Conservation (phyloP, 768 basidiomycete genomes). For the Sarcomyxa edulis region DNA sequence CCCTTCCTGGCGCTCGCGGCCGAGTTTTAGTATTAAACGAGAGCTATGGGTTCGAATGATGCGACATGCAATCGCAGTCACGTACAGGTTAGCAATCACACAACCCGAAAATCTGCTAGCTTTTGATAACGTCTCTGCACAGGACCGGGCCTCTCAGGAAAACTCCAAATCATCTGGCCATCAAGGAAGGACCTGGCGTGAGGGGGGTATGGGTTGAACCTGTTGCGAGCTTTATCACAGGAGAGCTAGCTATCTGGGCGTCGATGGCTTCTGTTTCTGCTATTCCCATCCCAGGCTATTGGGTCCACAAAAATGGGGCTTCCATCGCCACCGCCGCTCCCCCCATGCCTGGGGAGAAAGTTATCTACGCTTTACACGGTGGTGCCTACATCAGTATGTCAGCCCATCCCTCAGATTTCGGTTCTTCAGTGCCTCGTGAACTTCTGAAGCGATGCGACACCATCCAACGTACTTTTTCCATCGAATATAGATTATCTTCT, state of each 20-base stretch:
- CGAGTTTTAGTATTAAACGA: too few relatives aligned
- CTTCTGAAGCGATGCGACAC: slow-evolving; percentile 9
- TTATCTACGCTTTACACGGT: slow-evolving; percentile 28
- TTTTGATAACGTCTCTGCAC: not conserved
- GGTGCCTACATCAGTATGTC: slow-evolving; percentile 22
- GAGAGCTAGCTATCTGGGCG: slow-evolving; percentile 24
- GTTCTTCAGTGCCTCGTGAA: slow-evolving; percentile 17
- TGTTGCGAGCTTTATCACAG: slow-evolving; percentile 23
- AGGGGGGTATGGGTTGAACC: slow-evolving; percentile 29
- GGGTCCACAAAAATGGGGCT: slow-evolving; percentile 19
- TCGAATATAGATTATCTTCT: slow-evolving; percentile 45
- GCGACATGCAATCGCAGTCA: slow-evolving; percentile 13
- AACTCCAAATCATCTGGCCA: too few relatives aligned
- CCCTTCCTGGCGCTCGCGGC: too few relatives aligned
- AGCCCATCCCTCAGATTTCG: slow-evolving; percentile 19
- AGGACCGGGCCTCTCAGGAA: slow-evolving; percentile 2
- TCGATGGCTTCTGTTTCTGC: slow-evolving; percentile 19
- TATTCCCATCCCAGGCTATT: slow-evolving; percentile 28
- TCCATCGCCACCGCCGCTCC: slow-evolving; percentile 8
- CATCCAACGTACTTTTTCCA: slow-evolving; percentile 22
- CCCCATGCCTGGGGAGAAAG: slow-evolving; percentile 22
- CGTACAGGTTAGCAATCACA: slow-evolving; percentile 18
- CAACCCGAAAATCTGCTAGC: not conserved
- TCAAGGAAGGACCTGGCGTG: slow-evolving; percentile 13
- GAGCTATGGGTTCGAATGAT: too few relatives aligned